A percentile compares a stretch with the other conserved stretches of the same genome.
phyloP scores from a whole-genome alignment of 169 alveolate genomes.

The Babesia ovis region DNA sequence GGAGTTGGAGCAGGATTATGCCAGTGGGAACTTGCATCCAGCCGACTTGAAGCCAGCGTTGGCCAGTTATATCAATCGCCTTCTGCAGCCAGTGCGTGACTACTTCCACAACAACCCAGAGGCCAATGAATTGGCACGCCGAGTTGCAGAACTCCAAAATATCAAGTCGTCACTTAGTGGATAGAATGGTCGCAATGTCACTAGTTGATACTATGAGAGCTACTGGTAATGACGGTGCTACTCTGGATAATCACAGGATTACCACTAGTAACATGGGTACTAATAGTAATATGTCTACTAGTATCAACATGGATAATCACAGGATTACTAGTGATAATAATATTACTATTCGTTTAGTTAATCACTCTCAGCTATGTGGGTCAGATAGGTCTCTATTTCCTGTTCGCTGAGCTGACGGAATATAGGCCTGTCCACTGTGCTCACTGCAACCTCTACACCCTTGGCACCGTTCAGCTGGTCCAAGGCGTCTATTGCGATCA shows the following conservation, averaged over 20 bases:
- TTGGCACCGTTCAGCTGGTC: slow-evolving; percentile 81
- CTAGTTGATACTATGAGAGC: not conserved
- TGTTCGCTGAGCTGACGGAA: slow-evolving; percentile 85
- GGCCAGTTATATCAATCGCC: slow-evolving; percentile 84
- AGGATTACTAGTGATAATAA: not conserved
- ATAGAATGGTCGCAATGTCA: not conserved
- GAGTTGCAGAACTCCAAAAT: slow-evolving; percentile 47
- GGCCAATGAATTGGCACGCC: slow-evolving; percentile 47
- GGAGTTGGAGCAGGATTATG: slow-evolving; percentile 88
- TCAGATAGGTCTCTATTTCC: slow-evolving; percentile 84
- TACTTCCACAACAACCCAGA: slow-evolving; percentile 86
- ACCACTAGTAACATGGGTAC: not conserved
- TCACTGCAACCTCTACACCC: slow-evolving; percentile 89
- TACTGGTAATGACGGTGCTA: not conserved
- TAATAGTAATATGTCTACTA: not conserved
- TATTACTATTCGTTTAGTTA: slow-evolving; percentile 14
- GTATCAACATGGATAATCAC: not conserved
- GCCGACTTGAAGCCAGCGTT: slow-evolving; percentile 93
- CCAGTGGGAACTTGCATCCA: slow-evolving; percentile 90
- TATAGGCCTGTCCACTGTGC: slow-evolving; percentile 80
- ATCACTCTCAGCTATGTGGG: slow-evolving; percentile 86
- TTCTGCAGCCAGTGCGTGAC: slow-evolving; percentile 95
- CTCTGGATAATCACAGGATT: not conserved
- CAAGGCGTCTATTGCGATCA: slow-evolving; percentile 73
- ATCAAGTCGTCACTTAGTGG: not conserved